A percentile compares a stretch with the other conserved stretches of the same genome.
Conservation (phyloP, 2,329 filamentous ascomycete genomes). For the Coniochaeta hoffmannii region DNA sequence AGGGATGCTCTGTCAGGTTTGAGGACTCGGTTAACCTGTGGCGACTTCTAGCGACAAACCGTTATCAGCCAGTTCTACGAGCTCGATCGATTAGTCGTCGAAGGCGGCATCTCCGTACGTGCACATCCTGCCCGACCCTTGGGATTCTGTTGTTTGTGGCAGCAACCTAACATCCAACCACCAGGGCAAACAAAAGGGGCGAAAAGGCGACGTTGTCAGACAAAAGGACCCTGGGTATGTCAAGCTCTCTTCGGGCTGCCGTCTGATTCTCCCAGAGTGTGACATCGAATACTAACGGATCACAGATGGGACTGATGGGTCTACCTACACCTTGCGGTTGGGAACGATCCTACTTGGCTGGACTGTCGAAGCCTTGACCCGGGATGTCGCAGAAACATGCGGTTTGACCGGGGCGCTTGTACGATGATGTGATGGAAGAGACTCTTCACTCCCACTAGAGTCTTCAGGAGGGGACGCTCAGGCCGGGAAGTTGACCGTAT, state of each 20-base stretch:
- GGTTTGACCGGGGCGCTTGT: neutral
- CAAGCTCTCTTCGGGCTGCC: neutral
- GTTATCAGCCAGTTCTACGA: slow-evolving; percentile 93
- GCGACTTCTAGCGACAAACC: slow-evolving; percentile 70
- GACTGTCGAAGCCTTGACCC: neutral
- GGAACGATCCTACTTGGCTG: neutral
- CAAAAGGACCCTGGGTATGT: slow-evolving; percentile 4
- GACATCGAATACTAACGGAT: neutral
- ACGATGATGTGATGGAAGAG: neutral
- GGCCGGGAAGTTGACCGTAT: neutral
- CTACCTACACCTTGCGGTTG: neutral
- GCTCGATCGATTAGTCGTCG: slow-evolving; percentile 83
- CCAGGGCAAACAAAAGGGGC: neutral
- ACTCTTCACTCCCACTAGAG: neutral
- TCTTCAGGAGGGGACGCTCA: neutral
- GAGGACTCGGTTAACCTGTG: neutral
- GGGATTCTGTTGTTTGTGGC: neutral
- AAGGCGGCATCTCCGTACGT: slow-evolving; percentile 72
- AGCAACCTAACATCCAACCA: neutral
- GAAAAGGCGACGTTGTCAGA: slow-evolving; percentile 1
- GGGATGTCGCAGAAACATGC: neutral
- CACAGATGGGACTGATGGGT: neutral
- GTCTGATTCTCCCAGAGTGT: neutral
- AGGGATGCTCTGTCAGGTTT: neutral
- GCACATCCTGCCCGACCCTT: neutral